Evolutionary conservation across 2,329 filamentous ascomycete species (phyloP), one percentile per base, ranked within the genome.

Genomic region (Cladosporium cucumerinum): DNA sequence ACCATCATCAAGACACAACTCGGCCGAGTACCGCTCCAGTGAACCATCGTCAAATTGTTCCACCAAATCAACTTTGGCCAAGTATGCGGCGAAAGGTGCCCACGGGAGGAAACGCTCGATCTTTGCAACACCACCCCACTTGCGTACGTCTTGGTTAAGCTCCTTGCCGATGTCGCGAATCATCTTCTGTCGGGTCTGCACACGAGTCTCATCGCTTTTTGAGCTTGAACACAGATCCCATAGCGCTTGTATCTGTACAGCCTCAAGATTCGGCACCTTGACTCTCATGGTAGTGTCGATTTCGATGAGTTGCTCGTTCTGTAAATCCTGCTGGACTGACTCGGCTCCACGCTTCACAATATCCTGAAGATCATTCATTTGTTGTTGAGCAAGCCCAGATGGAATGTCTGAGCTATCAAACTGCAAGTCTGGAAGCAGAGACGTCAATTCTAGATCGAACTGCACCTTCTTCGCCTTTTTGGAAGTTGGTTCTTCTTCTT

Each of bases 201-300:
- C 61, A 14, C 59, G 60, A 30, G 39, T 23, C 23, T 55, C 51
- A 21, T 65, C 55, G 10, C 23, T 21, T 1, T 49, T n/a, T 30
- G 63, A 69, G 59, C 61, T 66, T 32, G 68, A 67, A 60, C 72
- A 79, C 28, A 70, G 52, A 39, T 77, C 68, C 85, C 85, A 87
- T 0, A 83, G 84, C 4, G 81, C 73, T 7, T 71, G 66, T 12
- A 79, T 76, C 18, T 75, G 67, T 0, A 76, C 73, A 39, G 81
- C 78, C 30, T 82, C 80, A 66, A 87, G 72, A 0, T 73, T 30
- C 0, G 84, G 84, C 5, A 85, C 78, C n/a, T 78, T 69, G 1
- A 85, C 78, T 46, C 84, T 78, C 58, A 77, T 75, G 4, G 77
- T 82, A 0, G 82, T 81, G 66, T 84, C 82, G 12, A 78, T 74